Base-by-base conservation (phyloP, 495 filamentous ascomycete species). In the Parmelia sp. region DNA sequence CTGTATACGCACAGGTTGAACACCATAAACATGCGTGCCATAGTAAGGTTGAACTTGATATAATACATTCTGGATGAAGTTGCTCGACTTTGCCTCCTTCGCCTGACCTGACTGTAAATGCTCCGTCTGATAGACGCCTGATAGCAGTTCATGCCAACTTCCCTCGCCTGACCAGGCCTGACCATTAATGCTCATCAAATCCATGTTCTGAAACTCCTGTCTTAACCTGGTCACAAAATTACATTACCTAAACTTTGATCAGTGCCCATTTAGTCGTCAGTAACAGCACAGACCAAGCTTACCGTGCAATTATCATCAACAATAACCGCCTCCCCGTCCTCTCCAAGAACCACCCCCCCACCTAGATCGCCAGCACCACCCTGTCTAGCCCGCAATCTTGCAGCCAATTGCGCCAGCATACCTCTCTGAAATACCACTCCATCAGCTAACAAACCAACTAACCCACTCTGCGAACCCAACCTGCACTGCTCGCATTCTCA, bases 341-440 rank as follows among this genome's bases (percentile, higher is more conserved):
- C 69, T 9, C 63, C 68, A 21, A 60, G 15, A 10, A 51, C 63
- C 3, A 61, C 55, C 23, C 63, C 69, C 10, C 66, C 67, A 11
- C 63, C 67, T 33, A 33, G 45, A 33, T 49, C 65, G 0, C 44
- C 66, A 29, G 59, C 68, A 7, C 60, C 72, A 0, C 64, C 62
- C 35, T 73, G 74, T 58, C 77, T 75, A 29, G 76, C 74, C 36
- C 76, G 70, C 55, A 85, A 69, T 29, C 75, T 77, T 25, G 76
- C 71, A 44, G 83, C 81, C 36, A 87, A 72, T 40, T 79, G 80
- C 36, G 80, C 79, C n/a, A 88, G 75, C 79, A 87, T 84, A n/a
- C 76, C 74, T 68, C 84, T 77, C 84, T 85, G 60, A 70, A 36
- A 25, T 12, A 65, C 25, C n/a, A 68, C 57, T 60, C 37, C 71